Evolutionary conservation across 306 rosid genomes (phyloP), one percentile per base, ranked within the genome.

Genomic region (Malus asiatica): DNA sequence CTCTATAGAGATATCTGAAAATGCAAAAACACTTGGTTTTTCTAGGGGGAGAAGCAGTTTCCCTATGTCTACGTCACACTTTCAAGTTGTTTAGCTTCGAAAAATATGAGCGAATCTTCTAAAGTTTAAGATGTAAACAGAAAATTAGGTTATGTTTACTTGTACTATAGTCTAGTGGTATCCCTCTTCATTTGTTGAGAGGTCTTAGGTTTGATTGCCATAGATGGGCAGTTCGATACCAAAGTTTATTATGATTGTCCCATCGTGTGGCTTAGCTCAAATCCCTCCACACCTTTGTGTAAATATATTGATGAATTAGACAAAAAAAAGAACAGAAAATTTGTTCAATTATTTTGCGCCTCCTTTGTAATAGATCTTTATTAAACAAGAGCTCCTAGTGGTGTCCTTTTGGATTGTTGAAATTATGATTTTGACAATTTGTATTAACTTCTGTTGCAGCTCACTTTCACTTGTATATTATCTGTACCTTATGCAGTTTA

Each of bases 401-500:
- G 23, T 57, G 33, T 78, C 12, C 4, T 38, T 22, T 15, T 74
- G 33, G 4, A 22, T 68, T 33, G 46, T 3, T 40, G 40, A 16
- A 12, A 76, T 68, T 2, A 2, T 22, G 46, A 8, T 15, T 33
- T 69, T 52, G 46, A 48, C 62, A 8, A 68, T 48, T 23, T 63
- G 18, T 44, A 45, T 23, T 52, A 19, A 57, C 40, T 68, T n/a
- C 57, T 78, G 20, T 58, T 82, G 90, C 95, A 92, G 97, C 84
- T 90, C 62, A n/a, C 84, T 69, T 69, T 92, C 75, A 73, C 87
- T 77, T 89, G 89, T 84, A 60, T 86, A 51, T 42, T 87, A 78
- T 75, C 81, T 77, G 83, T 87, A 76, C 76, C 90, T 66, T 88
- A 86, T 84, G 81, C 85, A 27, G 74, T 83, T 75, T 74, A 75